Base-by-base conservation (phyloP, 768 basidiomycete genomes). In the Phlegmacium glaucopus region DNA sequence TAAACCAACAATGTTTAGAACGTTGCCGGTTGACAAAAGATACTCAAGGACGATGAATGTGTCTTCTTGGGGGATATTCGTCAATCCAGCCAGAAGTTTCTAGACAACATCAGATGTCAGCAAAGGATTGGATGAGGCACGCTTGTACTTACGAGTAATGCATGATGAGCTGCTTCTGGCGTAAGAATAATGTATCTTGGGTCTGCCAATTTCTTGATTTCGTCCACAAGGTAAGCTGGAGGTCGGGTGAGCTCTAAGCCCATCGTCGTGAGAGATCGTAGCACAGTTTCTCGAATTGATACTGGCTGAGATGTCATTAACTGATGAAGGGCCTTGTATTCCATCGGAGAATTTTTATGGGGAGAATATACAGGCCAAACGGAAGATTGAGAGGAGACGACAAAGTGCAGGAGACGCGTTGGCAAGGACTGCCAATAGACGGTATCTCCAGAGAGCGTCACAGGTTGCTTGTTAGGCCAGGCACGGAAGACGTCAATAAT, bases 351-450 rank as follows among this genome's bases (percentile, higher is more conserved):
- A 30, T 27, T 12, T 27, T 15, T 36, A 10, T 49, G 43, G 6
- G 27, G 15, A 1, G 49, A 54, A 44, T 64, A 50, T 2, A 69
- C 49, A 3, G 74, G 72, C 71, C 72, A 75, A 13, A 74, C 61
- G 8, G 59, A 34, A 4, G 59, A 57, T 15, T 52, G 49, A 1
- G 60, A 59, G 3, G 47, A 44, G 8, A 67, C 45, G n/a, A 72
- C 54, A 22, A 47, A 45, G 2, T 53, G 29, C 17, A 74, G 54
- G 6, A 76, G 49, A 1, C 57, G 47, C 5, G 43, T 18, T 0
- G 69, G 67, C n/a, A 74, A 55, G 0, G 50, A 52, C 12, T 64
- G 54, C 70, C 71, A 74, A 39, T 73, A 76, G 1, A 63, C 56
- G 18, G 56, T 66, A 43, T 76, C 74, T 6, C 74, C 76, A 17